Evolutionary conservation across 208 protist genomes (phyloP), one percentile per base, ranked within the genome.

Genomic region (Leishmania tarentolae): DNA sequence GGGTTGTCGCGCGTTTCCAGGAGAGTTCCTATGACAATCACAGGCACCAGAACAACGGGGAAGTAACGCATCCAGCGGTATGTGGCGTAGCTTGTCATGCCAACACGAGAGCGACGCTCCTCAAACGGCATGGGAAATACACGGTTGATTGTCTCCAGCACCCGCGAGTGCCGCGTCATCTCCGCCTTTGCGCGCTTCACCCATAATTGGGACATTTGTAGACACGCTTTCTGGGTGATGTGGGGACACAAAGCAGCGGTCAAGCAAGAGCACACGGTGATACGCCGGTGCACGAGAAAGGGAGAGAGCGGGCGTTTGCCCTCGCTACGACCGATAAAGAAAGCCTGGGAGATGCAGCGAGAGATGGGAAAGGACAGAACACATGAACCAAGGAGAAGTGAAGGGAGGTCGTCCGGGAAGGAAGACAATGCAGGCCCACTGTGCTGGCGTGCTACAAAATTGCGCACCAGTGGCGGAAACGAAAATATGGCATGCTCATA

Each of bases 161-260:
- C 78, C 40, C 92, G 90, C 70, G 92, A 95, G 83, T 96, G 92
- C 57, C 94, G 89, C 69, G 91, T 90, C 81, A 95, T 90, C 88
- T 95, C 94, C 53, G 91, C 92, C 87, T 95, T 95, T 15, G 94
- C 92, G 31, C 92, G 91, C 79, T 97, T 97, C 78, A 97, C 92
- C 93, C 92, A 97, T 53, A 97, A 78, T 63, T 95, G 92, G 56
- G 94, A 97, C 94, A 97, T 97, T 8, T 19, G 6, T 66, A 71
- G 44, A 15, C 7, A 35, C 28, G 35, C 44, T 52, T n/a, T 71
- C 21, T n/a, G 40, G 66, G 24, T 73, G 24, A 31, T 7, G 37
- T 44, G 13, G 37, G 52, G 69, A 31, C 42, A 73, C 24, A 52
- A 53, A 13, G 24, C 8, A 53, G 69, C 69, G 37, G 44, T 53